Base-by-base conservation (phyloP, 1,139 yeast species). In the Pichia sp. region DNA sequence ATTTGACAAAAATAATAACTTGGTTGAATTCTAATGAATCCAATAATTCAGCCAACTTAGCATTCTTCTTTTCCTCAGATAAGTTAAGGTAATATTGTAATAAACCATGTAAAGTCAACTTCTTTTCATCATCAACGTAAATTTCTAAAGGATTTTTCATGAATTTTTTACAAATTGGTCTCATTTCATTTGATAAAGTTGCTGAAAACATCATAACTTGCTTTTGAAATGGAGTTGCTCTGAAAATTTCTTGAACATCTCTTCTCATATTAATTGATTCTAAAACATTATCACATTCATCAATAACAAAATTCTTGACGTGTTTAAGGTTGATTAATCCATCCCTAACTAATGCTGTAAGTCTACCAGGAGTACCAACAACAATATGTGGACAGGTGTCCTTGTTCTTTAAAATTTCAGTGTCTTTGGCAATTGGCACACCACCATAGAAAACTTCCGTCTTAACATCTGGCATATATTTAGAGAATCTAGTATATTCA, bases 131-230 rank as follows among this genome's bases (percentile, higher is more conserved):
- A 66, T 92, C 98, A 55, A 92, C 97, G 64, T 85, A 92, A 58
- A 92, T 88, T 71, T 92, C 98, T 67, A 92, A 76, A 55, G 98
- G 98, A 62, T 86, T 88, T 71, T 92, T 96, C 92, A 92, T 86
- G 71, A 92, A 92, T 72, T 92, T 88, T 73, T 90, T 90, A 75
- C 97, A 92, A 52, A 92, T 81, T 50, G 97, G 97, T 68, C 96
- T 86, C 61, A 92, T 88, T 62, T 92, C 98, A 65, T 79, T 86
- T 41, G 95, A 81, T 59, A 92, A 76, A 48, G 98, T 92, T 55
- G 98, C 98, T 49, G 96, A 85, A 68, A 92, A 92, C 97, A 92
- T 92, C 97, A 92, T 90, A 49, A 92, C 98, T 74, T 92, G 98
- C 72, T 92, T 92, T 67, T 92, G 96, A 69, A 86, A 95, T 54